phyloP scores from a whole-genome alignment of 202 grass and related monocot genomes.

The Schoenoplectus triqueter region DNA sequence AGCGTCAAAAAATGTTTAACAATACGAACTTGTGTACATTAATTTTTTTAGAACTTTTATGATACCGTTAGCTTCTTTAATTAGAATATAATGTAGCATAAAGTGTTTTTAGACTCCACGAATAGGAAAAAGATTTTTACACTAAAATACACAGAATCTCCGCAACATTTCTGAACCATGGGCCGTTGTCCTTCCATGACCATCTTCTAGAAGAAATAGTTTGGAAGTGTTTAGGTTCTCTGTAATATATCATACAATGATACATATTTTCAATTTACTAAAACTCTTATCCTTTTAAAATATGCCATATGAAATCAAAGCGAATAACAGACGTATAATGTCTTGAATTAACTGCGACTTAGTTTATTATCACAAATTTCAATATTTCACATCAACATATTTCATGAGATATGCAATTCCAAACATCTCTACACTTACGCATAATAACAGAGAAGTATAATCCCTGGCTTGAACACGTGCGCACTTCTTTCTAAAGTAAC shows the following conservation, averaged over 20 bases:
- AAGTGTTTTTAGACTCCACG: not conserved
- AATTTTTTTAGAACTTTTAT: not conserved
- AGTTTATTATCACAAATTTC: not conserved
- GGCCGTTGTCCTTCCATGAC: not conserved
- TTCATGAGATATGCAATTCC: not conserved
- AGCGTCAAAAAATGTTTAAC: not conserved
- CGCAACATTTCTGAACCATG: not conserved
- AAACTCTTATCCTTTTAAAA: not conserved
- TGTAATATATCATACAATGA: not conserved
- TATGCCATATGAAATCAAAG: not conserved
- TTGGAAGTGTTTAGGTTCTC: not conserved
- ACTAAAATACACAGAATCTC: not conserved
- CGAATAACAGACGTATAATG: not conserved
- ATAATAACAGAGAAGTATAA: not conserved
- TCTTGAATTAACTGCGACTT: not conserved
- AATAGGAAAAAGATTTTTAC: not conserved
- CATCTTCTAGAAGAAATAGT: not conserved
- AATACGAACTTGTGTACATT: not conserved
- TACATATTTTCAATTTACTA: not conserved
- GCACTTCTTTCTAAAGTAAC: not conserved
- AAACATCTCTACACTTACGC: not conserved
- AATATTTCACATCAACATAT: not conserved
- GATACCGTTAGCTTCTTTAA: conserved; percentile 7
- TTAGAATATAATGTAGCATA: not conserved
- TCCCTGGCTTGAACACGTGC: conserved; percentile 17